phyloP scores from a whole-genome alignment of 1,284 basidiomycete genomes.

The Neonothopanus nambi region DNA sequence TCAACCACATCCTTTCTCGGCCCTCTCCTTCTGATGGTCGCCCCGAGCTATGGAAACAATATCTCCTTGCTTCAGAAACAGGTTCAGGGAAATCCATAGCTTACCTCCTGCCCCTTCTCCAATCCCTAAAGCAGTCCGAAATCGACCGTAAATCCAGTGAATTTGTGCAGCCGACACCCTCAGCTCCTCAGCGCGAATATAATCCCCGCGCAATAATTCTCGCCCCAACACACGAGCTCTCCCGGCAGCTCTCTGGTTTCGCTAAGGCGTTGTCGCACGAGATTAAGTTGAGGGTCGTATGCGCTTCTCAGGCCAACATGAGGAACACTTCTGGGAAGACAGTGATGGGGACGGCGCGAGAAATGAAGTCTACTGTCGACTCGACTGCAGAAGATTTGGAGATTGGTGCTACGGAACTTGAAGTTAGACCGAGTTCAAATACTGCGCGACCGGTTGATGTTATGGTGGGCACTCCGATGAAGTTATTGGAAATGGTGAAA shows the following conservation, averaged over 20 bases:
- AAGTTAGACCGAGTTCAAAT: conserved; percentile 12
- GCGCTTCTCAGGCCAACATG: conserved; percentile 64
- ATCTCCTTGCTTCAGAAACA: conserved; percentile 82
- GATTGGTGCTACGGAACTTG: conserved; percentile 17
- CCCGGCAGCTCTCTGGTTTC: conserved; percentile 72
- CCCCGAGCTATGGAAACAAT: conserved; percentile 45
- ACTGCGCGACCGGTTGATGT: conserved; percentile 59
- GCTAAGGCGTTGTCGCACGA: conserved; percentile 76
- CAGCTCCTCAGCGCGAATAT: conserved; percentile 3
- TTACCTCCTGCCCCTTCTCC: conserved; percentile 81
- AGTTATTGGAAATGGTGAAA: conserved; percentile 68
- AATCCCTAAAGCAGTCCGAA: conserved; percentile 71
- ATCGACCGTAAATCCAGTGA: conserved; percentile 12
- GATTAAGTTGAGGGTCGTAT: conserved; percentile 73
- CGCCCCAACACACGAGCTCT: conserved; percentile 86
- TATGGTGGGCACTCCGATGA: conserved; percentile 76
- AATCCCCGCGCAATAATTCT: conserved; percentile 79
- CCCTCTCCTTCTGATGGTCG: conserved; percentile 2
- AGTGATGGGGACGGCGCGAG: neutral
- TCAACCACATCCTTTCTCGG: conserved; percentile 57
- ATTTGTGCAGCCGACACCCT: neutral
- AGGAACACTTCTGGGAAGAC: conserved; percentile 29
- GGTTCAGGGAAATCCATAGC: conserved; percentile 92
- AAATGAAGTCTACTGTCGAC: conserved; percentile 16
- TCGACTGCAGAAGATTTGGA: neutral